Base-by-base conservation (phyloP, 192 early-diverging fungal species). In the Radiomyces spectabilis region DNA sequence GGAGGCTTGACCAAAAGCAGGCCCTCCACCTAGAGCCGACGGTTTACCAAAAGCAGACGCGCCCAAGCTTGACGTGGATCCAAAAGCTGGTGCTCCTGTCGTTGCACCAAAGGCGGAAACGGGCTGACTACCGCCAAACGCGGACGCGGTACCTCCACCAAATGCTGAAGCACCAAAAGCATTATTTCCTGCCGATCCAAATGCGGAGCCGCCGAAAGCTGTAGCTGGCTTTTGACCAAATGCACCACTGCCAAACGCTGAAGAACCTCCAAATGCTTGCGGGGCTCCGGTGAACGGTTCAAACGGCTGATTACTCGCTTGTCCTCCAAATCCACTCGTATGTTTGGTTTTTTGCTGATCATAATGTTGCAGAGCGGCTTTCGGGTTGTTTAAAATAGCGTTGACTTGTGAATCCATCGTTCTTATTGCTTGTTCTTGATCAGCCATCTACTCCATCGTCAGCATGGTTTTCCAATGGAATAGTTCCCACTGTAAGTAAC, bases 331-430 rank as follows among this genome's bases (percentile, higher is more conserved):
- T 18, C 55, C 55, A 37, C 43, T 12, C 12, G 56, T 21, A 15
- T 57, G 49, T 51, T 66, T 59, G 4, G 5, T 31, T 19, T 65
- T 51, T 40, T 56, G 57, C 5, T 37, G 62, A 54, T 71, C 57
- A 18, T 66, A 73, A 32, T 71, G 63, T 2, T 65, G 47, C 19
- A 69, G 63, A 0, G 69, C 75, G 21, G 48, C 69, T 26, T 51
- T 50, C 9, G 66, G 21, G 48, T 77, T 49, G n/a, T 34, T 51
- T 0, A 56, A 13, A 43, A 73, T 62, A 15, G 61, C 62, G 33
- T 65, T 61, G 6, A 77, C 56, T 51, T 77, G 68, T 21, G 49
- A 46, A 16, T 65, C 49, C 75, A 77, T 73, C 8, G 13, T 27
- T 25, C 22, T 54, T 6, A 41, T 35, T 15, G 62, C 12, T 26